Percentiles rank a stretch among this genome's conserved stretches.
These are phyloP conservation scores for Penicillium sp. DNA, from an alignment of 2,329 filamentous ascomycete genomes.

Conservation along the genomic window DNA sequence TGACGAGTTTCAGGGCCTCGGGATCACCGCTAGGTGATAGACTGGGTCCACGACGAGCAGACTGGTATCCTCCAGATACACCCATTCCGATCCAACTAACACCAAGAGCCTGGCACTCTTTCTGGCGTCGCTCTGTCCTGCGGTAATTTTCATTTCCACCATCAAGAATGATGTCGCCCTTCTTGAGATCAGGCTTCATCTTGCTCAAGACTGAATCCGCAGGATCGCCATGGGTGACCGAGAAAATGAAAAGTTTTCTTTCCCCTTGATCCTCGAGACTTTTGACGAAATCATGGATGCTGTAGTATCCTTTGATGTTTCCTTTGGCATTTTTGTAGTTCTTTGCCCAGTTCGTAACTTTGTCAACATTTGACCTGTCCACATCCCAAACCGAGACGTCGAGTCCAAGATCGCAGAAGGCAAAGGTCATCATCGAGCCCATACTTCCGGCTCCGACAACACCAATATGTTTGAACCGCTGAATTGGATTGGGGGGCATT, in stretches of 20 bases:
- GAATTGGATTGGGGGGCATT: conserved; percentile 26
- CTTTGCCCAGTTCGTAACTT: conserved; percentile 30
- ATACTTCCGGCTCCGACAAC: conserved; percentile 47
- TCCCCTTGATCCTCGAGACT: conserved; percentile 38
- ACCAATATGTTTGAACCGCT: conserved; percentile 42
- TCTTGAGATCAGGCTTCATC: conserved; percentile 57
- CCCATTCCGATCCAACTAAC: conserved; percentile 71
- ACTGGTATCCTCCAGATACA: conserved; percentile 71
- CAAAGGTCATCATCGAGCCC: conserved; percentile 49
- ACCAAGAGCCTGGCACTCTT: conserved; percentile 58
- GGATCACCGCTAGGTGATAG: conserved; percentile 68
- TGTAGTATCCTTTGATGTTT: conserved; percentile 38
- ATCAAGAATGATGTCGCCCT: conserved; percentile 70
- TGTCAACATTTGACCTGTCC: conserved; percentile 38
- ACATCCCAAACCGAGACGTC: conserved; percentile 47
- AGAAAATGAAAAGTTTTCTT: conserved; percentile 45
- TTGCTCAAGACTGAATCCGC: conserved; percentile 41
- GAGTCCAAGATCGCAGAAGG: conserved; percentile 44
- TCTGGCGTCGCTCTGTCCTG: conserved; percentile 66
- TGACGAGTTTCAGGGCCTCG: conserved; percentile 59
- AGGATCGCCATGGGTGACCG: conserved; percentile 45
- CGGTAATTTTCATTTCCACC: conserved; percentile 70
- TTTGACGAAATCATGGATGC: conserved; percentile 40
- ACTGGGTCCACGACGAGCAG: conserved; percentile 67
- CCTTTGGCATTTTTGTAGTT: conserved; percentile 31